A percentile compares a stretch with the other conserved stretches of the same genome.
These are phyloP conservation scores for Parathielavia hyrcaniae DNA, from an alignment of 495 filamentous ascomycete genomes.

Conservation along the genomic window DNA sequence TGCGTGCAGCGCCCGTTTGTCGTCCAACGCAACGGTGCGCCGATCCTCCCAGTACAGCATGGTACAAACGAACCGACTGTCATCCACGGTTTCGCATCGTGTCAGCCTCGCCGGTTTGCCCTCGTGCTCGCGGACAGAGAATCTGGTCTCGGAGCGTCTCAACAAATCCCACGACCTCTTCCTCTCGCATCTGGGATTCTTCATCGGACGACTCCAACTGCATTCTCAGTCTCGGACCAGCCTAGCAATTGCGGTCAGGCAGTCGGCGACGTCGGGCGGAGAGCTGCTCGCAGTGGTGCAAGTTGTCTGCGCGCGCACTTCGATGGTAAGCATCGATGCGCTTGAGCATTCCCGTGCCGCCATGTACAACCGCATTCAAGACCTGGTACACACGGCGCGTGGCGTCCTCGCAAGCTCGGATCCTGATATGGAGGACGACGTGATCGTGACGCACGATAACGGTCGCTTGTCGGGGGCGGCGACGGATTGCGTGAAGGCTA, in stretches of 20 bases:
- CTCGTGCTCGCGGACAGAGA: conserved; percentile 40
- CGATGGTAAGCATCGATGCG: conserved; percentile 52
- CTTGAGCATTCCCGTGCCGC: conserved; percentile 64
- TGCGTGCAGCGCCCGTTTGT: conserved; percentile 41
- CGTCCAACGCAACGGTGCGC: conserved; percentile 35
- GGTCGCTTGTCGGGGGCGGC: conserved; percentile 71
- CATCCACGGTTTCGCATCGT: conserved; percentile 49
- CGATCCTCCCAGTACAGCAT: conserved; percentile 36
- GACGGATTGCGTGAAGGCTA: conserved; percentile 81
- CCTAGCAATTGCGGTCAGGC: conserved; percentile 60
- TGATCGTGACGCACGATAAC: conserved; percentile 76
- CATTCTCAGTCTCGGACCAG: conserved; percentile 83
- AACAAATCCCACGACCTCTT: conserved; percentile 75
- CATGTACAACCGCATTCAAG: conserved; percentile 73
- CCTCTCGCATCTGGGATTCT: conserved; percentile 79
- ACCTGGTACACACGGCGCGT: conserved; percentile 71
- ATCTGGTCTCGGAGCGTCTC: conserved; percentile 57
- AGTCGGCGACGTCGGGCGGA: conserved; percentile 75
- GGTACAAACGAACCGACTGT: conserved; percentile 35
- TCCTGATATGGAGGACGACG: conserved; percentile 57
- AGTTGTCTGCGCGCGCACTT: conserved; percentile 71
- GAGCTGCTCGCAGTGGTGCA: conserved; percentile 74
- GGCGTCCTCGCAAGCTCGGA: conserved; percentile 63
- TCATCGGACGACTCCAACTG: conserved; percentile 83
- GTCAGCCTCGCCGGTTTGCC: conserved; percentile 46